Base-by-base conservation (phyloP, 2,329 filamentous ascomycete genomes). In the Pezicula rhizophila region DNA sequence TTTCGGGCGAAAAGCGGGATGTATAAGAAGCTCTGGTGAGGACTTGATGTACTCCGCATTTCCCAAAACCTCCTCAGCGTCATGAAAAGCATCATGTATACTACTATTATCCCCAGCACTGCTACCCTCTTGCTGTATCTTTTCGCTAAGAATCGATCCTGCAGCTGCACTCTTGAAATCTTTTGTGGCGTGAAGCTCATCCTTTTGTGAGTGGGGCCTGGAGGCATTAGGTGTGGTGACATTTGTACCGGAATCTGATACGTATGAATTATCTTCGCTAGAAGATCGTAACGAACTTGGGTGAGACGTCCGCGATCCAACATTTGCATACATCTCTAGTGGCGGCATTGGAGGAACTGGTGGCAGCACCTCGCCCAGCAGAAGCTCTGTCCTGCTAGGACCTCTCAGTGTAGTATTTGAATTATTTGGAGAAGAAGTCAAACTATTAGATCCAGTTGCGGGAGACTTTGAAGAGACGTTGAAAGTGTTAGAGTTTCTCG, bases 211-310 rank as follows among this genome's bases (percentile, higher is more conserved):
- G 14, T 55, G 52, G 38, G 61, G 60, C 43, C 58, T 54, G 0
- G 61, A 64, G 6, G 48, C 51, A 20, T 49, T 54, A 28, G 60
- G 60, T 8, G 59, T 62, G 10, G 61, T 62, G 17, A 58, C 51
- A 42, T 55, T 61, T 6, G 61, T 31, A 12, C 28, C 7, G 60
- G 28, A 51, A 53, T 28, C 58, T 57, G 44, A 60, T 56, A 2
- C 56, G 48, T 15, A 50, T 56, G 57, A 55, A 38, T 59, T 60
- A n/a, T 60, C 60, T 31, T 61, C 60, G 35, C 60, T 62, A 18
- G 60, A 62, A 45, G 56, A 56, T 18, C 52, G 57, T 12, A 57
- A 15, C 54, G 52, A 18, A 53, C 53, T 45, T 44, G 42, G 18
- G 17, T 35, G 15, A 15, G 31, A 37, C 6, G 15, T 45, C 25